Percentiles rank a stretch among this genome's conserved stretches.
phyloP scores from a whole-genome alignment of 768 basidiomycete genomes.

The Leucocoprinus sp. region DNA sequence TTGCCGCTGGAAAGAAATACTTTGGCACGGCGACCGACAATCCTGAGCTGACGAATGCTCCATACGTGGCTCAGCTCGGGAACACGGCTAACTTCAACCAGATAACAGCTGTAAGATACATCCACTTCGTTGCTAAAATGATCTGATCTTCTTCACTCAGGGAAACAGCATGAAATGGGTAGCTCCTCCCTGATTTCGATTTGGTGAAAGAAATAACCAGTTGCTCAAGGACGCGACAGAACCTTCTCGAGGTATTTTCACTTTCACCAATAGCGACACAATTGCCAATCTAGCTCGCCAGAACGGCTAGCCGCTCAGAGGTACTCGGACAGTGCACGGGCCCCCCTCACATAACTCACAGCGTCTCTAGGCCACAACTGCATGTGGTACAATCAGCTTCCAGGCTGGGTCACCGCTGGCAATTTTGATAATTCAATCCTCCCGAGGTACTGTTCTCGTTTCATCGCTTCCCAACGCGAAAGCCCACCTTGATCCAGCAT shows the following conservation, averaged over 20 bases:
- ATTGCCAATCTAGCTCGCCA: conserved; percentile 37
- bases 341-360: too few relatives aligned
- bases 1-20: conserved; percentile 36
- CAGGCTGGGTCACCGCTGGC: conserved; percentile 39
- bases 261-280: conserved; percentile 37
- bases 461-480: neutral
- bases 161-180: conserved; percentile 47
- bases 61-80: conserved; percentile 31
- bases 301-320: conserved; percentile 40
- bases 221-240: conserved; percentile 38
- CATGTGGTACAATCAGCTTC: conserved; percentile 48
- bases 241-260: conserved; percentile 41
- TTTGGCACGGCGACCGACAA: conserved; percentile 45
- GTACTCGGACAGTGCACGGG: conserved; percentile 16
- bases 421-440: conserved; percentile 18
- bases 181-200: too few relatives aligned
- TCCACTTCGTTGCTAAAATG: neutral
- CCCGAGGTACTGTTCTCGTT: conserved; percentile 6
- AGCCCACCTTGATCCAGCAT: conserved; percentile 27
- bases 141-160: conserved; percentile 11
- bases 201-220: neutral
- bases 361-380: conserved; percentile 34
- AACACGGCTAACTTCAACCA: conserved; percentile 33
- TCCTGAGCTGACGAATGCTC: conserved; percentile 30
- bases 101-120: conserved; percentile 32